Percentiles rank a stretch among this genome's conserved stretches.
phyloP scores from a whole-genome alignment of 2,329 filamentous ascomycete genomes.

The Clathrospora elynae region DNA sequence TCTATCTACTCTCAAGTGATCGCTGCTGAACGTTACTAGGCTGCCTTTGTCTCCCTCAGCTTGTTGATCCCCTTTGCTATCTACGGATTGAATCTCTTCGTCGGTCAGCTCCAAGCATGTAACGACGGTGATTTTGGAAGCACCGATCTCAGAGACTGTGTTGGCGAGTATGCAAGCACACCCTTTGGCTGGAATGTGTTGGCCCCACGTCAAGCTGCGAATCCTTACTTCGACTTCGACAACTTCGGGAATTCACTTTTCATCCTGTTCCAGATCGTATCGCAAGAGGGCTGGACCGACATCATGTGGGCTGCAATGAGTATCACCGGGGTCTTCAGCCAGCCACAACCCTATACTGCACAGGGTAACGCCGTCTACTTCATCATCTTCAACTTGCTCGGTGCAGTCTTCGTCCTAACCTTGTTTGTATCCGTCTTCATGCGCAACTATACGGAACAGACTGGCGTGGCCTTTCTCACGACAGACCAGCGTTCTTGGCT shows the following conservation, averaged over 20 bases:
- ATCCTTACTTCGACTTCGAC: constrained; percentile 90
- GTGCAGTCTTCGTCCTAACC: constrained; percentile 94
- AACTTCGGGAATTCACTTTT: constrained; percentile 93
- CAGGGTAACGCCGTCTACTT: constrained; percentile 94
- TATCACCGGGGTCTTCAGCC: constrained; percentile 75
- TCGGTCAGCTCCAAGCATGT: constrained; percentile 76
- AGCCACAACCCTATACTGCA: constrained; percentile 71
- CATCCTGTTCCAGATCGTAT: constrained; percentile 97
- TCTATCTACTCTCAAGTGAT: neutral
- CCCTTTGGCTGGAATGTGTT: constrained; percentile 86
- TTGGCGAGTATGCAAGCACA: constrained; percentile 77
- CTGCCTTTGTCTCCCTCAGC: constrained; percentile 91
- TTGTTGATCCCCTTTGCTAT: constrained; percentile 96
- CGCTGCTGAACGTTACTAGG: constrained; percentile 48
- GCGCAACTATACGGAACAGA: constrained; percentile 99
- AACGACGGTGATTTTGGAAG: constrained; percentile 70
- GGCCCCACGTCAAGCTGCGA: constrained; percentile 78
- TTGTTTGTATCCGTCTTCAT: constrained; percentile 99
- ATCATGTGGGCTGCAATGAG: constrained; percentile 85
- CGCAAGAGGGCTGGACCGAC: constrained; percentile 96
- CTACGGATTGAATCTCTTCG: constrained; percentile 92
- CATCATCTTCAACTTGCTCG: constrained; percentile 92
- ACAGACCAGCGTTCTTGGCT: constrained; percentile 97
- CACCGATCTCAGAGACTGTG: constrained; percentile 71
- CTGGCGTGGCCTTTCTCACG: constrained; percentile 92